Conservation (phyloP, 73 alveolate genomes). For the Stentor roeselii region DNA sequence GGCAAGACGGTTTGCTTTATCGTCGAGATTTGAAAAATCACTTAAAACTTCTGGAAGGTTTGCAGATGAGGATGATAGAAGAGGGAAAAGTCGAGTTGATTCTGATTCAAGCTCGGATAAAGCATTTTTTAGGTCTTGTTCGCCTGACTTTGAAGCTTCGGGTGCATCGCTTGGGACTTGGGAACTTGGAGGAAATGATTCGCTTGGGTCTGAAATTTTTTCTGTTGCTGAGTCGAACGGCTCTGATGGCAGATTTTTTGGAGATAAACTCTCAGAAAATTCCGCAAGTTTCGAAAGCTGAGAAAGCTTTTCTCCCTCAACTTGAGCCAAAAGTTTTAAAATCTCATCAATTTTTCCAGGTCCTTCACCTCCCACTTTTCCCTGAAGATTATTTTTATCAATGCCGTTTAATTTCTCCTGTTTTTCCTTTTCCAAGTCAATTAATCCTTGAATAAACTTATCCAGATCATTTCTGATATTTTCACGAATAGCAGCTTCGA, state of each 20-base stretch:
- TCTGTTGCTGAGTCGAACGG: background rate
- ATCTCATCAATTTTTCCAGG: too few species aligned
- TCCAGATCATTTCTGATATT: background rate
- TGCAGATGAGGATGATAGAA: too few species aligned
- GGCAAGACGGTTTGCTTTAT: too few species aligned
- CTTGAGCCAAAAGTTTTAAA: too few species aligned
- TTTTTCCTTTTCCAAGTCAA: background rate
- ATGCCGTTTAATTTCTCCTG: background rate
- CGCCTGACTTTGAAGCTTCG: too few species aligned
- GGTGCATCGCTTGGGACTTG: too few species aligned
- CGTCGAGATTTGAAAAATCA: too few species aligned
- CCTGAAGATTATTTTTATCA: background rate
- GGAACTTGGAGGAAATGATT: background rate
- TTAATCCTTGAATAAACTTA: background rate
- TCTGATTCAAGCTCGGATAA: too few species aligned
- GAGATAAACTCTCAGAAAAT: background rate
- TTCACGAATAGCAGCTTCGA: background rate
- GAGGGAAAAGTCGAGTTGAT: too few species aligned
- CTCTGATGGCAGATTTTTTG: background rate
- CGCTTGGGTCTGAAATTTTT: background rate
- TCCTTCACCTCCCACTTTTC: constrained; percentile 1
- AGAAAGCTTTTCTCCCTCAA: background rate
- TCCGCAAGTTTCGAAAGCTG: background rate
- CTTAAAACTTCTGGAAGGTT: too few species aligned
- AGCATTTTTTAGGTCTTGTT: too few species aligned